These are phyloP conservation scores for Dichomitus squalens DNA, from an alignment of 1,284 basidiomycete genomes.

Conservation along the genomic window DNA sequence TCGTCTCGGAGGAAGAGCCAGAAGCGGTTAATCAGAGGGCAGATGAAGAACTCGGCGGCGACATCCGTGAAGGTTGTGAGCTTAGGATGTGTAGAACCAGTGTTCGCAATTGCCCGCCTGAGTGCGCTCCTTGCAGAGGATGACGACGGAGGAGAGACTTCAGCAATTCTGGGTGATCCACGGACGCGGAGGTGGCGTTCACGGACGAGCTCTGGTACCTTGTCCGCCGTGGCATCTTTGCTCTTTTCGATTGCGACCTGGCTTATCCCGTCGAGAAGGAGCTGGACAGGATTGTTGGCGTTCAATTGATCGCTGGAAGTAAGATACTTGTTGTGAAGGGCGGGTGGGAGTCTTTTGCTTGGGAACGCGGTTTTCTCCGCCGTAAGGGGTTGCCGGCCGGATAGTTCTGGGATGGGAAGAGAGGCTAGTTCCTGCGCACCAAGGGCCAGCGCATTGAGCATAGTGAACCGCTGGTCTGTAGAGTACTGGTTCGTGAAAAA, in stretches of 20 bases:
- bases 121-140: conserved; percentile 20
- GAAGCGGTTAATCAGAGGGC: conserved; percentile 88
- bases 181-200: conserved; percentile 77
- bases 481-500: conserved; percentile 94
- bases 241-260: conserved; percentile 58
- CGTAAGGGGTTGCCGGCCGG: conserved; percentile 33
- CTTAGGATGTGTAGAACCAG: conserved; percentile 17
- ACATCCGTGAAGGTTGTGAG: conserved; percentile 66
- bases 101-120: conserved; percentile 18
- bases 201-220: conserved; percentile 62
- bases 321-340: conserved; percentile 71
- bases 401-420: conserved; percentile 52
- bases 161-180: conserved; percentile 47
- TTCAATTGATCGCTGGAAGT: conserved; percentile 37
- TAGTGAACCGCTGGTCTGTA: conserved; percentile 78
- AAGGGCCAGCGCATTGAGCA: conserved; percentile 84
- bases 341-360: conserved; percentile 74
- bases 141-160: conserved; percentile 41
- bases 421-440: conserved; percentile 86
- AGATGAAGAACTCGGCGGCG: conserved; percentile 84
- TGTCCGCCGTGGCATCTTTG: conserved; percentile 49
- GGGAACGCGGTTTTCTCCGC: conserved; percentile 62
- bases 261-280: conserved; percentile 62
- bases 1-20: conserved; percentile 89
- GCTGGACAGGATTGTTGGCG: conserved; percentile 43